A percentile compares a stretch with the other conserved stretches of the same genome.
Conservation (phyloP, 148 eudicot species). For the Simmondsia chinensis region DNA sequence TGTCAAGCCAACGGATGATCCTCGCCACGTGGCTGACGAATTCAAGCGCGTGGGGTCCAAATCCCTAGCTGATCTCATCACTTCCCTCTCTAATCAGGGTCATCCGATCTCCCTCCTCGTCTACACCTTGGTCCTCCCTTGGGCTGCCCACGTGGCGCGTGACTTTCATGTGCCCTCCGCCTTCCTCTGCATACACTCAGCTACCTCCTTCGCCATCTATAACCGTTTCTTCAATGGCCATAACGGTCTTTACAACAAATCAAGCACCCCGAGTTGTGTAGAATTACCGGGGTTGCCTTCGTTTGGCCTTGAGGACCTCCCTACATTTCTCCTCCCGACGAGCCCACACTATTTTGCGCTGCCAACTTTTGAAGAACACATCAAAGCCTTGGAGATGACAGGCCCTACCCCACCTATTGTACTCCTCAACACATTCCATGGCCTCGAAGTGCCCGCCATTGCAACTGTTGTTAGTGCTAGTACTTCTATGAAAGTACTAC, state of each 20-base stretch:
- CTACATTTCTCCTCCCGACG: conserved; percentile 19
- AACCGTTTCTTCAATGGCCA: conserved; percentile 21
- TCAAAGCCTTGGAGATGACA: conserved; percentile 15
- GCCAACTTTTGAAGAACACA: conserved; percentile 19
- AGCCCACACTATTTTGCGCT: background rate
- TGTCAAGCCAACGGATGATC: background rate
- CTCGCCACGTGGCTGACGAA: conserved; percentile 5
- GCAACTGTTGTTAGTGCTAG: conserved; percentile 6
- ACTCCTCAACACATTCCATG: conserved; percentile 33
- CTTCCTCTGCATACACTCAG: conserved; percentile 30
- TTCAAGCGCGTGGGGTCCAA: conserved; percentile 11
- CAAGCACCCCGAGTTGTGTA: conserved; percentile 10
- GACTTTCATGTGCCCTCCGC: conserved; percentile 29
- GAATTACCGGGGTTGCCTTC: conserved; percentile 28
- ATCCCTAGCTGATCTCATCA: conserved; percentile 15
- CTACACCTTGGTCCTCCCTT: conserved; percentile 26
- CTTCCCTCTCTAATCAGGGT: conserved; percentile 5
- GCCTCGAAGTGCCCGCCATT: conserved; percentile 17
- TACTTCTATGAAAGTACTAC: conserved; percentile 5
- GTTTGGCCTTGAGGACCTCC: conserved; percentile 21
- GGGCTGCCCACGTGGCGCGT: conserved; percentile 39
- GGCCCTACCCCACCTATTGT: conserved; percentile 22
- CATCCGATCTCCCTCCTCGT: conserved; percentile 24
- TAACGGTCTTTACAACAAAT: background rate
- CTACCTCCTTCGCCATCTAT: conserved; percentile 26